A percentile compares a stretch with the other conserved stretches of the same genome.
Evolutionary conservation across 2,329 filamentous ascomycete species (phyloP).

Genomic region (Teratosphaeria destructans): DNA sequence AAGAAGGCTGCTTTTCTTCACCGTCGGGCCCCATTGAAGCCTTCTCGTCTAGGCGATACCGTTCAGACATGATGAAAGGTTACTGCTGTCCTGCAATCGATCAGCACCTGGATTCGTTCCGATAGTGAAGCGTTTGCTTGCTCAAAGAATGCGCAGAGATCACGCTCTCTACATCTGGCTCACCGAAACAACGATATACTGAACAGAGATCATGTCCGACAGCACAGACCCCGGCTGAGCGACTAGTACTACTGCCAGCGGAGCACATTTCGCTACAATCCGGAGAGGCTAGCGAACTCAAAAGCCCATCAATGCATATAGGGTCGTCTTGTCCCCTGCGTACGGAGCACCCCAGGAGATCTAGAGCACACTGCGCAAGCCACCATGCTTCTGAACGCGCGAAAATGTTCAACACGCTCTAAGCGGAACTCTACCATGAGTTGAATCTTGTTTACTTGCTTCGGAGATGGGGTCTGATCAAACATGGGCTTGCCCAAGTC

Average conservation of each 20-base stretch:
- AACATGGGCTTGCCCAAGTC: not conserved
- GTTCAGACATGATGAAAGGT: not conserved
- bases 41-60: not conserved
- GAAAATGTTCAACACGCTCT: not conserved
- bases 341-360: not conserved
- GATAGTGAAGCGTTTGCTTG: too few relatives aligned
- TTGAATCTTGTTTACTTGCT: not conserved
- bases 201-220: not conserved
- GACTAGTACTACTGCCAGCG: not conserved
- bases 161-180: too few relatives aligned
- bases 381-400: not conserved
- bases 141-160: too few relatives aligned
- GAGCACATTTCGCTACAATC: not conserved
- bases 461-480: not conserved
- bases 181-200: not conserved
- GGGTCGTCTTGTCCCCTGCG: not conserved
- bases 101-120: not conserved
- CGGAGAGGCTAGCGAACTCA: not conserved
- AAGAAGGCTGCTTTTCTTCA: not conserved
- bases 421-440: not conserved
- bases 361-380: not conserved
- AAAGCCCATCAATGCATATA: not conserved
- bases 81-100: not conserved
- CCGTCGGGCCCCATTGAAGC: not conserved
- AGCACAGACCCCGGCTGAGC: not conserved